These are phyloP conservation scores for Pseudogymnoascus sp. DNA, from an alignment of 2,329 filamentous ascomycete species.

Conservation along the genomic window DNA sequence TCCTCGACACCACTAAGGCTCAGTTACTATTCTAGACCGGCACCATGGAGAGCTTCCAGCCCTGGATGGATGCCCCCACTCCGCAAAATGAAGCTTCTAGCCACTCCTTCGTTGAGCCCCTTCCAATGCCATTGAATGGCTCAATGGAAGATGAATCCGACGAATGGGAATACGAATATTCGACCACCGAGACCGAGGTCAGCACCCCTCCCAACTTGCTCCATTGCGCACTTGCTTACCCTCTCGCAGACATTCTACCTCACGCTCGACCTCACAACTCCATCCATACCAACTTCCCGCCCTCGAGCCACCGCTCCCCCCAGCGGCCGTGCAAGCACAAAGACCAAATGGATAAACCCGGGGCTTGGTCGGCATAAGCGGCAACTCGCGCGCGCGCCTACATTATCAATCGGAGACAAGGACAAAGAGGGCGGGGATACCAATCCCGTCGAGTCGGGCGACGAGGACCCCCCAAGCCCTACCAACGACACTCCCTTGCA, in stretches of 20 bases:
- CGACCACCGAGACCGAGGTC: constrained; percentile 54
- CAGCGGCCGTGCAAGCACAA: constrained; percentile 10
- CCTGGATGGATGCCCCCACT: constrained; percentile 1
- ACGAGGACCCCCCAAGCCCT: constrained; percentile 19
- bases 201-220: background rate
- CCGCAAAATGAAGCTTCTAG: constrained; percentile 3
- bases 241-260: constrained; percentile 51
- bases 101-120: background rate
- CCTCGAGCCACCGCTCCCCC: constrained; percentile 9
- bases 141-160: constrained; percentile 44
- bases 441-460: constrained; percentile 16
- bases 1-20: background rate
- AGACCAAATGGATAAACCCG: constrained; percentile 20
- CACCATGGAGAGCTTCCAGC: background rate
- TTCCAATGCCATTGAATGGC: background rate
- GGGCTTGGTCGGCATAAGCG: constrained; percentile 16
- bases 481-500: constrained; percentile 23
- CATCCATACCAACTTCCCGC: constrained; percentile 19
- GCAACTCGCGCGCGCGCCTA: constrained; percentile 10
- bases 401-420: constrained; percentile 6
- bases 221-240: constrained; percentile 9
- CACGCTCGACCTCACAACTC: constrained; percentile 51
- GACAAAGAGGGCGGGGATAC: constrained; percentile 15
- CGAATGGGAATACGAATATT: constrained; percentile 63
- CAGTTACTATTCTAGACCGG: background rate